Evolutionary conservation across 331 rosid species (phyloP).

Genomic region (Dryas integrifolia): DNA sequence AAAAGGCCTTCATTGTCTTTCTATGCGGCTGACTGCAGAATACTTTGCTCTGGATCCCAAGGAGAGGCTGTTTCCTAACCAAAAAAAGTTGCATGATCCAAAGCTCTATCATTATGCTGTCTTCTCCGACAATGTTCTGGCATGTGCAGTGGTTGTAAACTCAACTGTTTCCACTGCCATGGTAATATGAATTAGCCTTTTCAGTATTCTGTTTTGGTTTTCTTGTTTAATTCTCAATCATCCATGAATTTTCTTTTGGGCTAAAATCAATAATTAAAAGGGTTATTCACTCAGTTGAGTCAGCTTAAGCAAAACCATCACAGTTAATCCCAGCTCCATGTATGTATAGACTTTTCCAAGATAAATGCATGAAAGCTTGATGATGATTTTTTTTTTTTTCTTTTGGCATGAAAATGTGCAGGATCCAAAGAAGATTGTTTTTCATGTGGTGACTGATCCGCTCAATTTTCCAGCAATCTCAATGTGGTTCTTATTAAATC

Average conservation of each 20-base stretch:
- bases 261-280: background rate
- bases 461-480: slow-evolving; percentile 87
- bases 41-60: slow-evolving; percentile 64
- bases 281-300: background rate
- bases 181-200: slow-evolving; percentile 44
- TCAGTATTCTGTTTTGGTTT: background rate
- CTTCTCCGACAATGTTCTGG: slow-evolving; percentile 95
- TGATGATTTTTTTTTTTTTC: background rate
- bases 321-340: background rate
- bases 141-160: slow-evolving; percentile 85
- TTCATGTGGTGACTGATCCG: slow-evolving; percentile 87
- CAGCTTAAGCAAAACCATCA: background rate
- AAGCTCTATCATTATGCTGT: slow-evolving; percentile 78
- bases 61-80: slow-evolving; percentile 59
- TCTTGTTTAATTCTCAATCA: background rate
- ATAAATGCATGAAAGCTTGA: slow-evolving; percentile 21
- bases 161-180: slow-evolving; percentile 72
- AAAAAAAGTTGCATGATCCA: slow-evolving; percentile 58
- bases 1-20: slow-evolving; percentile 90
- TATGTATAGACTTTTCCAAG: too few relatives aligned
- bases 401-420: slow-evolving; percentile 38
- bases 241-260: background rate
- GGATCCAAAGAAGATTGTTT: slow-evolving; percentile 77
- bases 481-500: slow-evolving; percentile 92
- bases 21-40: slow-evolving; percentile 80